Conservation (phyloP, 176 grass and related monocot species). For the Thalia dealbata region DNA sequence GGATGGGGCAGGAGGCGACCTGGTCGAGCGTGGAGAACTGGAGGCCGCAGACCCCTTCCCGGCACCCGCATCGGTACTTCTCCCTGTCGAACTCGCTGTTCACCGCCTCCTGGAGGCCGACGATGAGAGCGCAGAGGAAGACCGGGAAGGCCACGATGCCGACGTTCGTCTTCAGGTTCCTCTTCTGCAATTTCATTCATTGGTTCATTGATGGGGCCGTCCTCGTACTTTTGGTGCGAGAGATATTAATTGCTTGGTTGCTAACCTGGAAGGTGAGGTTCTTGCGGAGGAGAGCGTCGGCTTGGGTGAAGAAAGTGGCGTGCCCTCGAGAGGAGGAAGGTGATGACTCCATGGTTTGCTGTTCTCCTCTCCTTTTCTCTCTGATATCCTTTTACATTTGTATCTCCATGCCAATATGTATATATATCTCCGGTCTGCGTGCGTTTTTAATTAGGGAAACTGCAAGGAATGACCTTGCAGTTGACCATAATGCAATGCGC, state of each 20-base stretch:
- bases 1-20: slow-evolving; percentile 56
- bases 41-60: slow-evolving; percentile 48
- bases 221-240: too few species aligned
- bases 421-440: too few species aligned
- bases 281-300: slow-evolving; percentile 95
- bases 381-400: too few species aligned
- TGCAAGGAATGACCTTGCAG: too few species aligned
- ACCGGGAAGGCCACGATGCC: slow-evolving; percentile 63
- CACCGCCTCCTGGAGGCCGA: slow-evolving; percentile 39
- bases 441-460: too few species aligned
- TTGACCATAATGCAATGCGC: too few species aligned
- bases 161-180: slow-evolving; percentile 77
- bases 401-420: too few species aligned
- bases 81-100: slow-evolving; percentile 60
- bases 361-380: neutral
- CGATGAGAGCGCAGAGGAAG: slow-evolving; percentile 52
- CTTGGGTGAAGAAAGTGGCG: slow-evolving; percentile 63
- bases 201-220: too few species aligned
- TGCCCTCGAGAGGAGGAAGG: slow-evolving; percentile 21
- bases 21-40: slow-evolving; percentile 70
- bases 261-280: slow-evolving; percentile 89
- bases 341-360: neutral
- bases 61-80: slow-evolving; percentile 68
- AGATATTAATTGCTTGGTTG: neutral
- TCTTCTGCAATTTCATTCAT: slow-evolving; percentile 33